Evolutionary conservation across 2,329 filamentous ascomycete genomes (phyloP), one percentile per base, ranked within the genome.

Genomic region (Acrodontium crateriforme): DNA sequence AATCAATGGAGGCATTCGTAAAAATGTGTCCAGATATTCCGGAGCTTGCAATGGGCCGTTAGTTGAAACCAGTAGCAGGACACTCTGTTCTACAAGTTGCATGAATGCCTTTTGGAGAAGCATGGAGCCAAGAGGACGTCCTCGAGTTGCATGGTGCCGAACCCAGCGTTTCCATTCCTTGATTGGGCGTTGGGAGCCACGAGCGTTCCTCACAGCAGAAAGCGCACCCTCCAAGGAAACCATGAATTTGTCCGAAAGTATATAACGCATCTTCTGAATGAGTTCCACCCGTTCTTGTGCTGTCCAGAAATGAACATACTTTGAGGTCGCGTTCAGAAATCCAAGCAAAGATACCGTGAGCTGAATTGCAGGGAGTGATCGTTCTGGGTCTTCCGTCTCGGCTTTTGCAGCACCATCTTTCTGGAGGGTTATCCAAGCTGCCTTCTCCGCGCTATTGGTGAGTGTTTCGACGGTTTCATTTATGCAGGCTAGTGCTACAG

Each of bases 111-210:
- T 74, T 51, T 93, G 84, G 13, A 98, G 58, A 5, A 95, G 67
- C 77, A 94, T 89, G 9, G 85, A 83, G 7, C 89, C 84, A 23
- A 98, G 59, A 1, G 91, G 87, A 12, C 82, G 71, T 7, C 80
- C 80, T 33, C 72, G 67, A 10, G 74, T 69, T 16, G 81, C 74
- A 56, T 95, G 98, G 36, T 85, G 79, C 24, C 78, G 79, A 31
- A 82, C 60, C 54, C 82, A 83, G 38, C 77, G 74, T 56, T 80
- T 91, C 89, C 89, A 98, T 40, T 93, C 80, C 45, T 74, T 78
- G 12, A 81, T 62, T 16, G 69, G 59, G 25, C 67, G 65, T 37
- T 80, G 74, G 14, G 72, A 60, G 16, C 67, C 67, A 39, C 72
- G 74, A 2, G 77, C 69, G 54, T 91, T 92, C 30, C 87, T 78